Base-by-base conservation (phyloP, 257 asterid genomes). In the Schizonepeta tenuifolia region DNA sequence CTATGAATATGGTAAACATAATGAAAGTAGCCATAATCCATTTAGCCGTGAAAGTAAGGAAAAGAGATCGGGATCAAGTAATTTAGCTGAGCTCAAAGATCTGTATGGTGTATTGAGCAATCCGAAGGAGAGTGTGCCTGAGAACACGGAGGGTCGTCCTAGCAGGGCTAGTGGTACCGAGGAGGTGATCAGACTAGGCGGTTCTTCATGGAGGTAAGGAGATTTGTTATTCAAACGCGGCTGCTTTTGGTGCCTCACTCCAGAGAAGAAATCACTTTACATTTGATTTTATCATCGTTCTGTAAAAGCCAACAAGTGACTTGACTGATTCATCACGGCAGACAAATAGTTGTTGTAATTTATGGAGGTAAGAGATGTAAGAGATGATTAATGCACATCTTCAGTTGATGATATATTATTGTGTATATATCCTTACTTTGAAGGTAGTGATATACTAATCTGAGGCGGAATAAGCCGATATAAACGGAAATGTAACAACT, bases 181-280 rank as follows among this genome's bases (percentile, higher is more conserved):
- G 75, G 96, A 89, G 80, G 98, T 93, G 75, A 87, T 93, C 71
- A 83, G 90, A 69, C 96, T 93, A 44, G 98, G 98, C 55, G 97
- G 96, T 78, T 90, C 97, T 22, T 71, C 86, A 1, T 93, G 98
- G 98, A 90, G 97, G 85, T 93, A 81, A 82, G 7, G 47, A 46
- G 40, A 38, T 46, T 33, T 5, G 9, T 57, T 38, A 28, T 36
- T 33, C 2, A 17, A 5, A 60, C 14, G 15, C 15, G 17, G 31
- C 10, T 26, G n/a, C 31, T 49, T 50, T 62, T n/a, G 59, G 10
- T 26, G 28, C 3, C 43, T 38, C 57, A 47, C 62, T 31, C 28
- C 28, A 10, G 38, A 18, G 55, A 62, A 38, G 40, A 28, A 10
- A 71, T 44, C 61, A 46, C 62, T 33, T 71, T 21, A 9, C 57